phyloP scores from a whole-genome alignment of 106 monocot genomes.

The Dioscorea dumetorum region DNA sequence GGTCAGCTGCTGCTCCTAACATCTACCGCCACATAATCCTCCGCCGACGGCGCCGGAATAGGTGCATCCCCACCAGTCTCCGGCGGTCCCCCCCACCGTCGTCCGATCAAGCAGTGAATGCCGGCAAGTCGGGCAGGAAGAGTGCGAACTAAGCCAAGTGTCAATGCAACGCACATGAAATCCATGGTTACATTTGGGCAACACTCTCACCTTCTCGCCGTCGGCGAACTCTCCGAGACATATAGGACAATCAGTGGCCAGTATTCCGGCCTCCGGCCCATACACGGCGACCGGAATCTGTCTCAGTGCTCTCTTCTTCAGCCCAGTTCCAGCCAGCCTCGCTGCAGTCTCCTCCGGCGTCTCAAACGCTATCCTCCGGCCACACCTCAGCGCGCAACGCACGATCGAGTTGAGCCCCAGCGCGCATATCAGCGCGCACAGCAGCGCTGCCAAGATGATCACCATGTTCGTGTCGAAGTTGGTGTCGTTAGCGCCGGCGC shows the following conservation, averaged over 20 bases:
- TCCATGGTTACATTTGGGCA: slow-evolving; percentile 47
- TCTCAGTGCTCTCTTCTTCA: slow-evolving; percentile 21
- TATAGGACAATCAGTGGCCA: slow-evolving; percentile 51
- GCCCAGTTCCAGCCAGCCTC: slow-evolving; percentile 17
- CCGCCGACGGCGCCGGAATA: neutral
- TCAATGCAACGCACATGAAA: slow-evolving; percentile 63
- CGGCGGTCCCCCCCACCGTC: neutral
- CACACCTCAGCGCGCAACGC: slow-evolving; percentile 40
- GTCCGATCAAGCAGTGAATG: slow-evolving; percentile 15
- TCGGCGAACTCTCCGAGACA: slow-evolving; percentile 60
- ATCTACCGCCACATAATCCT: neutral
- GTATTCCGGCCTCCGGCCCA: slow-evolving; percentile 15
- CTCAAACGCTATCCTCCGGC: slow-evolving; percentile 11
- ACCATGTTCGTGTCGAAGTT: slow-evolving; percentile 67
- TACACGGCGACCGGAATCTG: slow-evolving; percentile 31
- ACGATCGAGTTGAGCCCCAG: slow-evolving; percentile 50
- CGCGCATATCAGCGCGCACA: slow-evolving; percentile 42
- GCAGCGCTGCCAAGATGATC: slow-evolving; percentile 54
- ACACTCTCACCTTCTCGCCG: slow-evolving; percentile 43
- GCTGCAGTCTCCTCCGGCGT: slow-evolving; percentile 8
- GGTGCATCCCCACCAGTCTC: neutral
- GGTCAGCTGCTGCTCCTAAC: neutral
- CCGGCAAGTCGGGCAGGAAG: slow-evolving; percentile 64
- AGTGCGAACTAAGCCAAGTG: slow-evolving; percentile 36
- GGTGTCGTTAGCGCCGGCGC: slow-evolving; percentile 14